A percentile compares a stretch with the other conserved stretches of the same genome.
These are phyloP conservation scores for Ilyonectria robusta DNA, from an alignment of 2,329 filamentous ascomycete species.

Conservation along the genomic window DNA sequence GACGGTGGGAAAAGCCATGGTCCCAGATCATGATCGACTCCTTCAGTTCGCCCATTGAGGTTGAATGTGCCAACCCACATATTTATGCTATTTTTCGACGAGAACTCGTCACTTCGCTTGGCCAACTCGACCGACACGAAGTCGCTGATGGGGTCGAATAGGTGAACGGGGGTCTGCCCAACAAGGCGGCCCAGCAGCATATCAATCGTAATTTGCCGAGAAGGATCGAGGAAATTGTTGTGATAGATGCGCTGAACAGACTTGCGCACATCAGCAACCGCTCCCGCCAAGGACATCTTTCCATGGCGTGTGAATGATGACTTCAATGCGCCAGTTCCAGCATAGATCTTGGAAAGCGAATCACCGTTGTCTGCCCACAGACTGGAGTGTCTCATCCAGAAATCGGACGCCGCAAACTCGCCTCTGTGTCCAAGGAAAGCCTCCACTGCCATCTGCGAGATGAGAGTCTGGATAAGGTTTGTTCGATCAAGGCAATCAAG, in stretches of 20 bases:
- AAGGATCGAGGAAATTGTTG: conserved; percentile 97
- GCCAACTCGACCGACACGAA: conserved; percentile 84
- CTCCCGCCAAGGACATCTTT: conserved; percentile 95
- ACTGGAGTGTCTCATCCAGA: conserved; percentile 92
- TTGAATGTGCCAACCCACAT: conserved; percentile 96
- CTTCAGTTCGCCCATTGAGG: conserved; percentile 87
- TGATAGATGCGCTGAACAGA: conserved; percentile 95
- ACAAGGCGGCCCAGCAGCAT: conserved; percentile 89
- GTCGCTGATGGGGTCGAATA: conserved; percentile 96
- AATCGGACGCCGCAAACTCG: conserved; percentile 80
- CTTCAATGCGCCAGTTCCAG: conserved; percentile 94
- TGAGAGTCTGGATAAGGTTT: conserved; percentile 95
- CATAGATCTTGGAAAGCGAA: conserved; percentile 93
- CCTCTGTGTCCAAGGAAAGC: conserved; percentile 82
- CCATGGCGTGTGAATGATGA: conserved; percentile 94
- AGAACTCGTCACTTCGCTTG: conserved; percentile 79
- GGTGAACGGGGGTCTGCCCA: conserved; percentile 84
- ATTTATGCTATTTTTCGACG: conserved; percentile 79
- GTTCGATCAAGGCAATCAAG: conserved; percentile 96
- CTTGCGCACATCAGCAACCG: conserved; percentile 95
- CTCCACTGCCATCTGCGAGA: conserved; percentile 94
- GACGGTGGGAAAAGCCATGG: conserved; percentile 84
- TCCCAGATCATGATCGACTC: conserved; percentile 83
- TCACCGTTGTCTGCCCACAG: conserved; percentile 99
- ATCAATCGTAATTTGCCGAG: conserved; percentile 93